Base-by-base conservation (phyloP, 164 flowering plant species). In the Vitis amurensis region DNA sequence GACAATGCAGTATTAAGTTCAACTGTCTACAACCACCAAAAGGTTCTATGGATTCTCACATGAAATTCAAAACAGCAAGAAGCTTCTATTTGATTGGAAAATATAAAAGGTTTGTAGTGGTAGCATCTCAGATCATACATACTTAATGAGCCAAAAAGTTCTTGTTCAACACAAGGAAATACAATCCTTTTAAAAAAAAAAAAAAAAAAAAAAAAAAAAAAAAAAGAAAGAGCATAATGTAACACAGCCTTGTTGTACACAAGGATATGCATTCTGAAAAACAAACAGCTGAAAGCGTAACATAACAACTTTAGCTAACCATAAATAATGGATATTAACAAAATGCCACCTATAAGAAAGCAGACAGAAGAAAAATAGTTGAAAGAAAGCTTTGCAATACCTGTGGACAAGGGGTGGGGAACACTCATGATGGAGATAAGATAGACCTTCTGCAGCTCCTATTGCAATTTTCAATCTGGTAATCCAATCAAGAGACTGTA, bases 401-500 rank as follows among this genome's bases (percentile, higher is more conserved):
- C 83, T 82, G 72, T 82, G 83, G 69, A 82, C 76, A 23, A 80
- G 65, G 23, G 83, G 80, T 16, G 83, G 85, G 15, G 10, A 59
- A 44, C 83, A 82, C 59, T 78, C 85, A 55, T 79, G 83, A 50
- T 82, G 83, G 3, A 82, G 67, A 64, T 75, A 72, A 37, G 79
- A 65, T 15, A 82, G 75, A 52, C 68, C 80, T 76, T 82, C 83
- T 4, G 85, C 85, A 44, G 78, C 76, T 31, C 81, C 85, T 5
- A 67, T 77, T 30, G 81, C 83, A 53, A 82, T 82, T 73, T 82
- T 78, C 48, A 74, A 66, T 68, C 85, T 73, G 17, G 76, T 77
- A 1, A 80, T 80, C 85, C 85, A 82, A 55, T 82, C 85, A 44
- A 80, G 63, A 23, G 95, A 89, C 78, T 82, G 92, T 37, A 87